A percentile compares a stretch with the other conserved stretches of the same genome.
Conservation (phyloP, 768 basidiomycete genomes). For the Hygrophoropsis aurantiaca region DNA sequence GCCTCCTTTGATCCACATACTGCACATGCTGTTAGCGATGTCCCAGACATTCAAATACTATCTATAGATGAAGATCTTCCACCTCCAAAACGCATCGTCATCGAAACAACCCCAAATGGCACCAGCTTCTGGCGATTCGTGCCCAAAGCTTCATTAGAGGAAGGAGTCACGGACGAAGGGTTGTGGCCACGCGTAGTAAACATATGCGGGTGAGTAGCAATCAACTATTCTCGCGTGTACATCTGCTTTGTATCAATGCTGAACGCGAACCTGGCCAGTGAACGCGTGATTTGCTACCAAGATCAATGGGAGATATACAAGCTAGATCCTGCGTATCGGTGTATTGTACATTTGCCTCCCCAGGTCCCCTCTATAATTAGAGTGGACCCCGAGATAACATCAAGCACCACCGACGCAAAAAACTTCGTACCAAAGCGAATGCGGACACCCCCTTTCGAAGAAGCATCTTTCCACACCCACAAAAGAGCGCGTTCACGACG, state of each 20-base stretch:
- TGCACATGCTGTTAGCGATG: conserved; percentile 43
- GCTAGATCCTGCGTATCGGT: conserved; percentile 73
- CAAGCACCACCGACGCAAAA: conserved; percentile 6
- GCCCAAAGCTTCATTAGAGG: conserved; percentile 60
- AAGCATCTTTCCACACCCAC: conserved; percentile 5
- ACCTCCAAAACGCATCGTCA: conserved; percentile 69
- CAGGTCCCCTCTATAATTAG: conserved; percentile 24
- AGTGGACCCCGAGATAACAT: conserved; percentile 14
- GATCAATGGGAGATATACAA: conserved; percentile 90
- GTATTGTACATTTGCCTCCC: conserved; percentile 49
- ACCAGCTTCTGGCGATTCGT: conserved; percentile 74
- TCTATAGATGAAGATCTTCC: conserved; percentile 46
- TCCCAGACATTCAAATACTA: conserved; percentile 39
- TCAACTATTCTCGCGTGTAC: conserved; percentile 3
- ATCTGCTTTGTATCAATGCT: conserved; percentile 8
- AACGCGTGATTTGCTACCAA: conserved; percentile 53
- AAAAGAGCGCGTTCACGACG: conserved; percentile 26
- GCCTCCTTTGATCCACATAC: conserved; percentile 73
- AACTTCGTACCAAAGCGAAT: conserved; percentile 25
- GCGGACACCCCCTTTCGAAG: conserved; percentile 24
- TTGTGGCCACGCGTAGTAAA: conserved; percentile 65
- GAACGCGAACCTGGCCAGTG: conserved; percentile 33
- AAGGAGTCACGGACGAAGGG: conserved; percentile 65
- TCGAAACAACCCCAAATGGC: conserved; percentile 62
- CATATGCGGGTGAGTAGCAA: conserved; percentile 62